These are phyloP conservation scores for Ustilago xerochloae DNA, from an alignment of 1,284 basidiomycete species.

Conservation along the genomic window DNA sequence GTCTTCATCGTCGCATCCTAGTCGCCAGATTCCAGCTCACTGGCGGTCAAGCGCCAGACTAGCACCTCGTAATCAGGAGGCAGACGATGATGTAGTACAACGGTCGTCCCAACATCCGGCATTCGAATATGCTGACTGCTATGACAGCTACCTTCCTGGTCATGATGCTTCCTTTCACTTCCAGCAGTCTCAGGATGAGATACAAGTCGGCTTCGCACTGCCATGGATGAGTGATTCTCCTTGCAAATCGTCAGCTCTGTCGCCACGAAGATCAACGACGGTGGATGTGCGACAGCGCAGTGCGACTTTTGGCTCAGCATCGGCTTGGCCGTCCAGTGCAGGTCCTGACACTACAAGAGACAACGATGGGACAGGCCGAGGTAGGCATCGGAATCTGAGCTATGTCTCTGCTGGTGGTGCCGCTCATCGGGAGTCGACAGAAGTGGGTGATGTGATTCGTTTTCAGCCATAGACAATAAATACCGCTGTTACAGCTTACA, in stretches of 20 bases:
- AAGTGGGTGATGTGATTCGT: conserved; percentile 27
- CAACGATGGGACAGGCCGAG: background rate
- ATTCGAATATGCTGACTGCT: conserved; percentile 37
- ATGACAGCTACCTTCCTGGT: conserved; percentile 6
- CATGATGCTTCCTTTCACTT: background rate
- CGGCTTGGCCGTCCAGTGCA: background rate
- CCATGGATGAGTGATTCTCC: conserved; percentile 23
- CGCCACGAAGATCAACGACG: conserved; percentile 12
- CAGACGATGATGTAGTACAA: background rate
- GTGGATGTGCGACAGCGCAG: conserved; percentile 25
- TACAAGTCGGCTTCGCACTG: background rate
- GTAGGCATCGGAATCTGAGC: conserved; percentile 1
- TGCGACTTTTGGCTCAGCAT: conserved; percentile 6
- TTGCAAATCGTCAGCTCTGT: conserved; percentile 26
- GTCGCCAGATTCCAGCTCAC: conserved; percentile 6
- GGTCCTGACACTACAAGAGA: background rate
- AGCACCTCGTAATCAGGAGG: background rate
- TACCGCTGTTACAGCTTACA: too few species aligned
- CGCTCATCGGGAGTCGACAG: background rate
- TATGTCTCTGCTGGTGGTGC: background rate
- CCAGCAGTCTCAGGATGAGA: background rate
- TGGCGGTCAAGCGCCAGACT: conserved; percentile 17
- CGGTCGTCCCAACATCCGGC: conserved; percentile 26
- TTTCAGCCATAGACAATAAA: conserved; percentile 2
- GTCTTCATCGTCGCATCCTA: background rate